Evolutionary conservation across 169 alveolate species (phyloP).

Genomic region (Plasmodium coatneyi): DNA sequence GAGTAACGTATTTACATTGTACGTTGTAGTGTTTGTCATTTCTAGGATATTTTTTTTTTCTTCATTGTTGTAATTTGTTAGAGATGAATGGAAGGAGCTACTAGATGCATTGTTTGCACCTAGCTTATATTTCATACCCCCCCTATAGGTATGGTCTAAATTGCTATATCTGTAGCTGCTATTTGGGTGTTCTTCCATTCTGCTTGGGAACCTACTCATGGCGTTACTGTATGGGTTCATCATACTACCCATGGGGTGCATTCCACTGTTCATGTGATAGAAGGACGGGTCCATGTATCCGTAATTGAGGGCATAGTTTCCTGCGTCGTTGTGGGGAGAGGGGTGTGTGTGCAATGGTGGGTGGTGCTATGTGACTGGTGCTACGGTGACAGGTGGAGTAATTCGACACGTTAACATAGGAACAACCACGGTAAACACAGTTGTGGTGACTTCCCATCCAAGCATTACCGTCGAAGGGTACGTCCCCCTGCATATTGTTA

Average conservation of each 20-base stretch:
- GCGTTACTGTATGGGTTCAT: conserved; percentile 6
- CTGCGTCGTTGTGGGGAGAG: conserved; percentile 1
- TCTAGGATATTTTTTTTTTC: conserved; percentile 43
- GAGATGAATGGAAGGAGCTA: conserved; percentile 14
- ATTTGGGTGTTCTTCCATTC: not conserved
- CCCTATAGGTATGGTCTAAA: conserved; percentile 5
- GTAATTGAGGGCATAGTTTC: conserved; percentile 33
- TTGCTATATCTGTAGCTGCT: conserved; percentile 2
- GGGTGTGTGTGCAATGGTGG: not conserved
- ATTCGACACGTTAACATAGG: not conserved
- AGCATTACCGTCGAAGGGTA: conserved; percentile 9
- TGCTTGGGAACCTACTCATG: conserved; percentile 22
- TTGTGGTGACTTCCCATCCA: not conserved
- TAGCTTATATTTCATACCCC: conserved; percentile 1
- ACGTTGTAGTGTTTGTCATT: conserved; percentile 79
- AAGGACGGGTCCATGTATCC: conserved; percentile 4
- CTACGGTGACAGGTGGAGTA: not conserved
- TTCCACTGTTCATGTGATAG: not conserved
- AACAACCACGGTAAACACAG: not conserved
- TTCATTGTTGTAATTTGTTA: conserved; percentile 28
- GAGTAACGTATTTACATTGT: conserved; percentile 80
- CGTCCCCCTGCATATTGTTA: conserved; percentile 6
- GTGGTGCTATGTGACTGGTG: no score
- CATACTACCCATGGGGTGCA: not conserved
- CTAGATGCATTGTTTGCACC: conserved; percentile 10